These are phyloP conservation scores for Rubia balearica DNA, from an alignment of 305 asterid genomes.

Conservation along the genomic window DNA sequence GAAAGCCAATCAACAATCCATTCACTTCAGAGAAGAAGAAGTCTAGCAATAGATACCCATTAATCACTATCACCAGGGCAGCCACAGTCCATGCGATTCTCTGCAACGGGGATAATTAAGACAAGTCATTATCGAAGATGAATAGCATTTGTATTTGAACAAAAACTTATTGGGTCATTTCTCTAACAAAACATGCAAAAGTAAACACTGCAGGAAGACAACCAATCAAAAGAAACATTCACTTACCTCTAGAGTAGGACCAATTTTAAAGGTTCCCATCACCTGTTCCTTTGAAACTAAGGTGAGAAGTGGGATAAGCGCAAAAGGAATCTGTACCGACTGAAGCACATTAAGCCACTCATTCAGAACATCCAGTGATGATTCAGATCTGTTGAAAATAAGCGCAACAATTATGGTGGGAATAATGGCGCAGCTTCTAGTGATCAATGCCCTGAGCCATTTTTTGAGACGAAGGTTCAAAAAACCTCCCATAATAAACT, in stretches of 20 bases:
- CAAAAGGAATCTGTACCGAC: slow-evolving; percentile 91
- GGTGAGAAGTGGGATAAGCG: slow-evolving; percentile 86
- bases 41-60: slow-evolving; percentile 83
- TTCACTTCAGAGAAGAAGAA: slow-evolving; percentile 67
- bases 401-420: slow-evolving; percentile 84
- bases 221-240: background rate
- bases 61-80: slow-evolving; percentile 75
- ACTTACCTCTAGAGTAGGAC: slow-evolving; percentile 61
- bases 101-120: slow-evolving; percentile 30
- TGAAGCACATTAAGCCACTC: slow-evolving; percentile 98
- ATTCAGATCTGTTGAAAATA: slow-evolving; percentile 74
- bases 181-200: background rate
- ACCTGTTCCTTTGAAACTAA: slow-evolving; percentile 80
- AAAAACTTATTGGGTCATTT: background rate
- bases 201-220: background rate
- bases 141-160: background rate
- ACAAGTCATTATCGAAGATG: background rate
- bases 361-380: slow-evolving; percentile 66
- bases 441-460: slow-evolving; percentile 73
- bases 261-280: slow-evolving; percentile 76
- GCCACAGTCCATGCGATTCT: slow-evolving; percentile 87
- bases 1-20: slow-evolving; percentile 50
- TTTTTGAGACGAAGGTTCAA: slow-evolving; percentile 74
- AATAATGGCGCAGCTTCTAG: slow-evolving; percentile 88
- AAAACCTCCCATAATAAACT: slow-evolving; percentile 96